Conservation (phyloP, 2,329 filamentous ascomycete species). For the Penicillium sclerotigenum region DNA sequence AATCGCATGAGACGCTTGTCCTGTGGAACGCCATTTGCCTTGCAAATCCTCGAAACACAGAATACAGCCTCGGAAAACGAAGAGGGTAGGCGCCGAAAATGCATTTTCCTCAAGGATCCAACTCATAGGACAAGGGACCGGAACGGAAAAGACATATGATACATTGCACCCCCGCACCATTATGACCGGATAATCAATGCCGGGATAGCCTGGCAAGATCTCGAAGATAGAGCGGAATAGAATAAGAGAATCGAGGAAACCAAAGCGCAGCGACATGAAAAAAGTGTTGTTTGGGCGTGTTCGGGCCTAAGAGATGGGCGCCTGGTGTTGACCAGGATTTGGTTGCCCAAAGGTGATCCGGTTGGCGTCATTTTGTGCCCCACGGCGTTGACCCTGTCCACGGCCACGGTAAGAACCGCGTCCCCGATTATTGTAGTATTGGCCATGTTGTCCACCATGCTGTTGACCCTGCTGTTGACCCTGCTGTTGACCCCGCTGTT, state of each 20-base stretch:
- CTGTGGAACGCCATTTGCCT: conserved; percentile 19
- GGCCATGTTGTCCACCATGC: conserved; percentile 20
- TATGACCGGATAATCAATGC: conserved; percentile 14
- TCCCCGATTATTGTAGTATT: conserved; percentile 39
- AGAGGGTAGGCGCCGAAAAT: conserved; percentile 17
- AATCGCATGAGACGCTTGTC: not conserved
- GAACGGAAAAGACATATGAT: conserved; percentile 28
- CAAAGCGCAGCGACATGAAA: not conserved
- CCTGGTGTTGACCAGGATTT: conserved; percentile 30
- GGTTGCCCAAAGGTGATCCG: conserved; percentile 28
- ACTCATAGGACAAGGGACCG: not conserved
- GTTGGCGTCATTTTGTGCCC: conserved; percentile 33
- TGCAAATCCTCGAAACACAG: conserved; percentile 14
- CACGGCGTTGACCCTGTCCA: conserved; percentile 44
- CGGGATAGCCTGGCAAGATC: not conserved
- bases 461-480: conserved; percentile 27
- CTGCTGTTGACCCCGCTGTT: conserved; percentile 30
- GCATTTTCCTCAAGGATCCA: conserved; percentile 11
- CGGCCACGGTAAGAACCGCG: conserved; percentile 45
- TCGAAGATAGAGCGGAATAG: not conserved
- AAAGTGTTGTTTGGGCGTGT: not conserved
- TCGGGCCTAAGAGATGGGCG: conserved; percentile 29
- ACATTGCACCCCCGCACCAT: conserved; percentile 26
- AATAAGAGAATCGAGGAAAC: not conserved
- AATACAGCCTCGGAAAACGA: conserved; percentile 3